Evolutionary conservation across 2,329 filamentous ascomycete species (phyloP).

Genomic region (Mycogone perniciosa): DNA sequence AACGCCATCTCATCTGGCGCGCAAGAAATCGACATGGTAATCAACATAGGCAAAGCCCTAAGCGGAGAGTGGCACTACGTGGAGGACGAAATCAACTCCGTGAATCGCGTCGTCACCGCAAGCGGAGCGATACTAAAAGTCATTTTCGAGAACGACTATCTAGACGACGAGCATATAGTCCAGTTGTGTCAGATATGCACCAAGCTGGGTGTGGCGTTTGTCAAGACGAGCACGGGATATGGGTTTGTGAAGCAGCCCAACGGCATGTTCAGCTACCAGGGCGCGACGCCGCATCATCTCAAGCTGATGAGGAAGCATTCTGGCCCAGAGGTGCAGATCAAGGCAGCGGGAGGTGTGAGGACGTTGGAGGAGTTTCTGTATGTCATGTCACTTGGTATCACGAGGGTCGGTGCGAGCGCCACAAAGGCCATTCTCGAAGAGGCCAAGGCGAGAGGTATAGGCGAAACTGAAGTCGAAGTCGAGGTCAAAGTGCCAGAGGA

Average conservation of each 20-base stretch:
- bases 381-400: constrained; percentile 48
- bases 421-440: constrained; percentile 50
- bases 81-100: constrained; percentile 39
- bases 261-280: constrained; percentile 47
- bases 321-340: constrained; percentile 43
- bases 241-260: constrained; percentile 51
- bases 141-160: constrained; percentile 57
- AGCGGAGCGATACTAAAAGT: constrained; percentile 48
- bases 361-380: constrained; percentile 51
- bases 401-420: constrained; percentile 49
- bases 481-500: constrained; percentile 13
- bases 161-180: constrained; percentile 43
- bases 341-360: constrained; percentile 51
- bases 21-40: constrained; percentile 53
- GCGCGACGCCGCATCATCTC: constrained; percentile 45
- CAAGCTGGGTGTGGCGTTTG: constrained; percentile 44
- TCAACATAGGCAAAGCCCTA: constrained; percentile 54
- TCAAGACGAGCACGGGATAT: constrained; percentile 57
- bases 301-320: constrained; percentile 46
- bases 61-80: constrained; percentile 53
- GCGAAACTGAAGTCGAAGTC: constrained; percentile 13
- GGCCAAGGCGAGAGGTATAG: constrained; percentile 43
- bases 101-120: constrained; percentile 43
- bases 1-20: constrained; percentile 43
- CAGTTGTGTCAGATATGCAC: constrained; percentile 50